Percentiles rank a stretch among this genome's conserved stretches.
Evolutionary conservation across 176 grass and related monocot species (phyloP).

Genomic region (Paspalum vaginatum): DNA sequence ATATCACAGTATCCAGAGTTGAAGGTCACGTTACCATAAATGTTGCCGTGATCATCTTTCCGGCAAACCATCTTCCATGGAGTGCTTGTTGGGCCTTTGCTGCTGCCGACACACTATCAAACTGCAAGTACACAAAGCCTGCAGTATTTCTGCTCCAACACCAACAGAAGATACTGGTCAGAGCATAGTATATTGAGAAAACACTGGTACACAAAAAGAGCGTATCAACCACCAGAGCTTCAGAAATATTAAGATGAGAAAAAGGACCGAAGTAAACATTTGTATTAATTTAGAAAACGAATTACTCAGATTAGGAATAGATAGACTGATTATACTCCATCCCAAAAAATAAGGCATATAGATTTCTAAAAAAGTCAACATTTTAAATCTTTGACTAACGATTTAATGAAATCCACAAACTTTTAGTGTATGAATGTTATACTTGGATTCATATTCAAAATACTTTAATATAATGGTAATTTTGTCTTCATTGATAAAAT

Average conservation of each 20-base stretch:
- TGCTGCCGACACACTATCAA: slow-evolving; percentile 64
- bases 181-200: neutral
- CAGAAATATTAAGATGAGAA: neutral
- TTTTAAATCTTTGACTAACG: no score
- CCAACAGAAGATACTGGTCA: neutral
- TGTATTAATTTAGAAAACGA: neutral
- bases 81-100: slow-evolving; percentile 72
- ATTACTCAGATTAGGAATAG: neutral
- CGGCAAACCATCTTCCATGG: slow-evolving; percentile 94
- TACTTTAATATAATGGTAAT: no score
- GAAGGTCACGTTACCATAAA: slow-evolving; percentile 64
- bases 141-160: slow-evolving; percentile 69
- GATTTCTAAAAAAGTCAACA: no score
- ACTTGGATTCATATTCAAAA: no score
- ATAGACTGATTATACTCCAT: neutral
- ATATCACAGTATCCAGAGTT: neutral
- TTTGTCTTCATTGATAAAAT: no score
- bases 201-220: neutral
- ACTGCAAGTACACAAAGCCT: slow-evolving; percentile 84
- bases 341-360: no score
- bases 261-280: neutral
- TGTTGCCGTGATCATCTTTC: slow-evolving; percentile 95
- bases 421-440: no score
- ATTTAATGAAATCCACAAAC: no score
- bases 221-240: neutral